Conservation (phyloP, 352 stramenopile genomes). For the Phytophthora cajani region DNA sequence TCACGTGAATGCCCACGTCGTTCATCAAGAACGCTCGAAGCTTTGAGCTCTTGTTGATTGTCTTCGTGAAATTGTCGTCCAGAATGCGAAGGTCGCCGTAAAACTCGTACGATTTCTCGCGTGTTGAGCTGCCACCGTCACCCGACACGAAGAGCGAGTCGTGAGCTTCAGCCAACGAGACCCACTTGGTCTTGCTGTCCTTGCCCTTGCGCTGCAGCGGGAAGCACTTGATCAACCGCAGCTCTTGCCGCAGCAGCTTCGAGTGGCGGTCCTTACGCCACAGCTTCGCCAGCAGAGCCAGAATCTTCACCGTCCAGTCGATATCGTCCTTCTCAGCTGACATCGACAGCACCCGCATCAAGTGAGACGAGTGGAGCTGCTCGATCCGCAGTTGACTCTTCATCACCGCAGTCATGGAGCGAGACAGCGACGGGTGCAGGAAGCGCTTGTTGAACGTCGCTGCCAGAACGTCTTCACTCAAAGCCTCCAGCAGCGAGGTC, state of each 20-base stretch:
- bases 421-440: conserved; percentile 52
- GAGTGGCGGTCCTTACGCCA: conserved; percentile 62
- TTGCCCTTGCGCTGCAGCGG: conserved; percentile 43
- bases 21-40: conserved; percentile 59
- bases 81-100: conserved; percentile 54
- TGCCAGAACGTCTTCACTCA: conserved; percentile 34
- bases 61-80: conserved; percentile 44
- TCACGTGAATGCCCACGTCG: conserved; percentile 63
- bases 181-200: conserved; percentile 32
- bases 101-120: conserved; percentile 36
- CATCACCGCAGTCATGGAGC: conserved; percentile 45
- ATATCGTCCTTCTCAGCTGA: conserved; percentile 45
- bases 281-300: conserved; percentile 63
- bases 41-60: conserved; percentile 33
- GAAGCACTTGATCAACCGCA: conserved; percentile 80
- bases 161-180: conserved; percentile 51
- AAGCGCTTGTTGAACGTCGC: conserved; percentile 59
- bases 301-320: conserved; percentile 45
- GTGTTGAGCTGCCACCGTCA: neutral
- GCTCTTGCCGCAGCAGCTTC: conserved; percentile 58
- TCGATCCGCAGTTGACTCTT: conserved; percentile 74
- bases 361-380: conserved; percentile 63
- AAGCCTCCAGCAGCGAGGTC: conserved; percentile 16
- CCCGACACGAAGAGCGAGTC: conserved; percentile 41
- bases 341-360: conserved; percentile 60